Evolutionary conservation across 805 yeast species (phyloP).

Genomic region (Candida corydali): DNA sequence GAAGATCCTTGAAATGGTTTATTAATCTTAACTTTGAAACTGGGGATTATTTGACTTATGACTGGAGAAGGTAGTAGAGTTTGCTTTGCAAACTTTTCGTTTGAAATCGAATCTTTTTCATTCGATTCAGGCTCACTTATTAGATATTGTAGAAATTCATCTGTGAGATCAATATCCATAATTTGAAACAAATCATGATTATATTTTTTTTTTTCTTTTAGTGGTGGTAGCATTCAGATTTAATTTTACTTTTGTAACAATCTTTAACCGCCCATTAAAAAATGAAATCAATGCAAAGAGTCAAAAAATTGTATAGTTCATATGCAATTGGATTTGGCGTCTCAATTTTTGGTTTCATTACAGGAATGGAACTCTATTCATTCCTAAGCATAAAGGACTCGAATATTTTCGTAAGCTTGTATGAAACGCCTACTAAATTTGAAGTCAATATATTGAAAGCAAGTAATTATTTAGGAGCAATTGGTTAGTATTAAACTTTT

Average conservation of each 20-base stretch:
- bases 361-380: conserved; percentile 25
- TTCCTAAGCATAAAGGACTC: conserved; percentile 5
- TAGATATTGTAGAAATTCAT: conserved; percentile 3
- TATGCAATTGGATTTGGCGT: conserved; percentile 8
- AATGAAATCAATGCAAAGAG: conserved; percentile 5
- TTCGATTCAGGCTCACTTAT: not conserved
- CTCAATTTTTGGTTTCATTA: conserved; percentile 8
- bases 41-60: conserved; percentile 27
- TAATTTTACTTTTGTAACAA: not conserved
- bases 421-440: conserved; percentile 11
- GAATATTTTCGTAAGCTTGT: conserved; percentile 5
- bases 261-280: conserved; percentile 1
- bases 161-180: conserved; percentile 4
- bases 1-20: conserved; percentile 33
- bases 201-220: conserved; percentile 1
- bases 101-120: not conserved
- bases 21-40: conserved; percentile 25
- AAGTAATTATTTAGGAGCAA: conserved; percentile 33
- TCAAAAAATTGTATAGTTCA: conserved; percentile 6
- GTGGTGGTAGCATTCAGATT: not conserved
- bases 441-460: conserved; percentile 24
- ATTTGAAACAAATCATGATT: not conserved
- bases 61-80: conserved; percentile 41
- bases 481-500: conserved; percentile 20
- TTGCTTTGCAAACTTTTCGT: conserved; percentile 23